Percentiles rank a stretch among this genome's conserved stretches.
phyloP scores from a whole-genome alignment of 2,329 filamentous ascomycete species.

The Pseudocercospora macadamiae region DNA sequence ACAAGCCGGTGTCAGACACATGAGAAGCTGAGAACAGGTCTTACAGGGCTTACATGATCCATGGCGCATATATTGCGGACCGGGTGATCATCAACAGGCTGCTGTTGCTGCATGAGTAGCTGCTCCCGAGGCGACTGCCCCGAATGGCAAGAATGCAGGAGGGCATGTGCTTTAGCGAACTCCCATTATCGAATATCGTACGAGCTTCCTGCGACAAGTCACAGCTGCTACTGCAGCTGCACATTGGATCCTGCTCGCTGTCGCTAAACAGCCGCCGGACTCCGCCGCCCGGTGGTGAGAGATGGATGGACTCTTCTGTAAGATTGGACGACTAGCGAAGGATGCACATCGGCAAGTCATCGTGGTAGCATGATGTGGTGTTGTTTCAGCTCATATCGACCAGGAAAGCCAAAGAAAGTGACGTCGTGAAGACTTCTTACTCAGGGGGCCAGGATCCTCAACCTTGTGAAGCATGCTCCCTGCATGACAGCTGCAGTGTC shows the following conservation, averaged over 20 bases:
- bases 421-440: neutral
- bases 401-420: neutral
- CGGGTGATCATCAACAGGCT: neutral
- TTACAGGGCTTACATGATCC: neutral
- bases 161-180: no score
- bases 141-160: neutral
- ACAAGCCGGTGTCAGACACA: slow-evolving; percentile 4
- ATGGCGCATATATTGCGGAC: neutral
- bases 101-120: neutral
- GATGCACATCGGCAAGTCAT: neutral
- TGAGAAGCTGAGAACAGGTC: slow-evolving; percentile 13
- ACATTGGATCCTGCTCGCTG: neutral
- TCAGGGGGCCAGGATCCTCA: neutral
- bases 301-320: neutral
- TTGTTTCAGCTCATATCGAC: neutral
- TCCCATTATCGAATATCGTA: neutral
- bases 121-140: neutral
- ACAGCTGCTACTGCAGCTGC: neutral
- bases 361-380: neutral
- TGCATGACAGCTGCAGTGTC: neutral
- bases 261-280: neutral
- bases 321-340: neutral
- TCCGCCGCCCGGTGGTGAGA: neutral
- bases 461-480: neutral
- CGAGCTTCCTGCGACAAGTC: neutral